Base-by-base conservation (phyloP, 2,329 filamentous ascomycete species). In the Phialemoniopsis sp. region DNA sequence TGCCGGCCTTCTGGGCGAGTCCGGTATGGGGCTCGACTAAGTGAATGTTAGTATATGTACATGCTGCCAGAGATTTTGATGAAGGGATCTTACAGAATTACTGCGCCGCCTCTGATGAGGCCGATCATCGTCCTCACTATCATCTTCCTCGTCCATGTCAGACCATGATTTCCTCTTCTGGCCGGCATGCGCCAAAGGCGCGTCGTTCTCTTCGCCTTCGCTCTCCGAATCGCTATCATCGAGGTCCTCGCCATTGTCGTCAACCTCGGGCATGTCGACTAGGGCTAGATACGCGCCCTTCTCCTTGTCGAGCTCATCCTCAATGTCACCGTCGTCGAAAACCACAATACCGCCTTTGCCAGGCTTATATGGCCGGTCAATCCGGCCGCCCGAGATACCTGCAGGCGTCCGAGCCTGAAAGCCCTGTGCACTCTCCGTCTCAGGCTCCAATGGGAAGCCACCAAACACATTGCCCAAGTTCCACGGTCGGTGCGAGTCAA, bases 321-420 rank as follows among this genome's bases (percentile, higher is more conserved):
- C 86, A 37, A 98, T 90, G 59, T 98, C 93, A 2, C 91, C 93
- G 56, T 97, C 93, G 55, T 97, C 93, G 59, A 93, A 95, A 3
- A 96, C 89, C 44, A 98, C 79, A 32, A 98, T 86, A 0, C 93
- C 93, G 14, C 91, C 91, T 54, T 77, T 85, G 21, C 88, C 86
- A 5, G 87, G 80, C 47, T 78, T 82, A 58, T 94, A 96, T 1
- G 73, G 67, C 13, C 79, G 76, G 18, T 78, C 73, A 37, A 97
- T 78, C 41, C 80, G 80, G 2, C 90, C 91, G 33, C 80, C 80
- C 15, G 78, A 74, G 4, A 95, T 80, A 8, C 90, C 89, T 10
- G 63, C 55, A 7, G 78, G 78, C 46, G 74, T 76, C 45, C 75
- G 69, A 32, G 73, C 58, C 52, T 69, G 62, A 44, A 70, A 67